A percentile compares a stretch with the other conserved stretches of the same genome.
These are phyloP conservation scores for Vaccinium myrtillus DNA, from an alignment of 148 eudicot species.

Conservation along the genomic window DNA sequence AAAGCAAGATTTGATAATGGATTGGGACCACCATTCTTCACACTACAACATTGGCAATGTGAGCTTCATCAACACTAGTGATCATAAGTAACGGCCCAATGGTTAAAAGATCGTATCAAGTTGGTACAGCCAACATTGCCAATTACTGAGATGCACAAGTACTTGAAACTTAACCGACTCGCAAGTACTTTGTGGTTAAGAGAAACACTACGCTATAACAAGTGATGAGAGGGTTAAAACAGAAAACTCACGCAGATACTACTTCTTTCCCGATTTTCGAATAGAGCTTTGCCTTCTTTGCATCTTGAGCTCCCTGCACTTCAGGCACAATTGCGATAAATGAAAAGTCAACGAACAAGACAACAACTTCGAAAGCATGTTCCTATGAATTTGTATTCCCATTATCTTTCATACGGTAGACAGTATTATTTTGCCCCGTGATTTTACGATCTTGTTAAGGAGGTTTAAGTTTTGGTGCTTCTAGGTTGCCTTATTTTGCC, in stretches of 20 bases:
- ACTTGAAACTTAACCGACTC: background rate
- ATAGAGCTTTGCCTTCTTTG: conserved; percentile 75
- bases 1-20: conserved; percentile 71
- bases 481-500: background rate
- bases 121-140: background rate
- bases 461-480: background rate
- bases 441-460: background rate
- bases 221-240: background rate
- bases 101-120: background rate
- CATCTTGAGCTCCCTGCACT: conserved; percentile 74
- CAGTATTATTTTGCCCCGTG: background rate
- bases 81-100: conserved; percentile 8
- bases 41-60: conserved; percentile 37
- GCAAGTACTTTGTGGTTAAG: background rate
- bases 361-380: background rate
- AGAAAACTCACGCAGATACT: conserved; percentile 81
- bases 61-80: conserved; percentile 11
- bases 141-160: background rate
- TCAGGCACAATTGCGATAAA: conserved; percentile 13
- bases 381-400: background rate
- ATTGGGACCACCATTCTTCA: conserved; percentile 91
- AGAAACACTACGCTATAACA: background rate
- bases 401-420: background rate
- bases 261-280: conserved; percentile 87
- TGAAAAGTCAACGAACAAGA: conserved; percentile 15